Conservation (phyloP, 148 eudicot species). For the Heliamphora exappendiculata region DNA sequence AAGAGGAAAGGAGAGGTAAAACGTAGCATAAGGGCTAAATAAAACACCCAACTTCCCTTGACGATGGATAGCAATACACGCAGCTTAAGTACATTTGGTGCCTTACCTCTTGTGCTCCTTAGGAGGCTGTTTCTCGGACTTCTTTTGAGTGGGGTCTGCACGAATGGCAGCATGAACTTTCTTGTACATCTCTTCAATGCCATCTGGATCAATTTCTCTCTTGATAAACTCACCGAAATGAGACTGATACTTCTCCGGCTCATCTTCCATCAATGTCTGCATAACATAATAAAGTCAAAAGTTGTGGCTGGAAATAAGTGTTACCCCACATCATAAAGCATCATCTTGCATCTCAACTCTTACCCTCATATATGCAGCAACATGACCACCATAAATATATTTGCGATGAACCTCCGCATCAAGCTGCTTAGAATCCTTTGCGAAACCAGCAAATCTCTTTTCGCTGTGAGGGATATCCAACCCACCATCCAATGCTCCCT, state of each 20-base stretch:
- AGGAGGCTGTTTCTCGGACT: conserved; percentile 49
- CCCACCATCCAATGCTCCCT: conserved; percentile 89
- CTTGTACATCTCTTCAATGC: conserved; percentile 61
- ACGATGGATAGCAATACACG: not conserved
- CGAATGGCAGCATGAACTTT: conserved; percentile 82
- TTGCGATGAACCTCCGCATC: conserved; percentile 72
- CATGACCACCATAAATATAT: conserved; percentile 76
- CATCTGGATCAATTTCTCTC: conserved; percentile 52
- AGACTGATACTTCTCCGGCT: conserved; percentile 79
- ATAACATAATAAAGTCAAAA: not conserved
- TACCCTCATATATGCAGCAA: conserved; percentile 74
- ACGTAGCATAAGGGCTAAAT: not conserved
- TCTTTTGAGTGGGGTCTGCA: conserved; percentile 60
- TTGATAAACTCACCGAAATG: conserved; percentile 64
- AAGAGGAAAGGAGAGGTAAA: not conserved
- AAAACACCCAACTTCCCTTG: not conserved
- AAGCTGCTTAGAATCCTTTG: conserved; percentile 59
- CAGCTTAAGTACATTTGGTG: not conserved
- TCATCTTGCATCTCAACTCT: not conserved
- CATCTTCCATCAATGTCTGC: conserved; percentile 68
- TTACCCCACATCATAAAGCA: not conserved
- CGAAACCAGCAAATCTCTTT: conserved; percentile 74
- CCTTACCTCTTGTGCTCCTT: conserved; percentile 64
- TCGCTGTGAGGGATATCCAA: conserved; percentile 83
- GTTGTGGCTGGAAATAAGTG: not conserved